A percentile compares a stretch with the other conserved stretches of the same genome.
Evolutionary conservation across 208 protist species (phyloP).

Genomic region (Leishmania braziliensis): DNA sequence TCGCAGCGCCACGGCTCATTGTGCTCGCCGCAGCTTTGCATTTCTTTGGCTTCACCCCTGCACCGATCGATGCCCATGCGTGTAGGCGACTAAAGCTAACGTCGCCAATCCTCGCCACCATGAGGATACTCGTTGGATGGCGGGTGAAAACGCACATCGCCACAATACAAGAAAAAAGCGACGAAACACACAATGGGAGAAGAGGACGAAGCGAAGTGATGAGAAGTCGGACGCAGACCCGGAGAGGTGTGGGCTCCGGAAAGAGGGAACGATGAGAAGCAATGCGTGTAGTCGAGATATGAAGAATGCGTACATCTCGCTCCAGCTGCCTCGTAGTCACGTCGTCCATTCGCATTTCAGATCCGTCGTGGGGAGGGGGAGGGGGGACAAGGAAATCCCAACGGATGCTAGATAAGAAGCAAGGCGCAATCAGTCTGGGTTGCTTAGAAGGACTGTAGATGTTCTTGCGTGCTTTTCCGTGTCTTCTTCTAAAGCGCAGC

Average conservation of each 20-base stretch:
- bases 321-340: neutral
- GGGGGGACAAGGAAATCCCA: neutral
- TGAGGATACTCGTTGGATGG: neutral
- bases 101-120: neutral
- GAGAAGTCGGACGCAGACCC: neutral
- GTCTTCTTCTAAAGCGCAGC: neutral
- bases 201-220: neutral
- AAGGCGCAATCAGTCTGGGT: no score
- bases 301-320: neutral
- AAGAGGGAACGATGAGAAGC: neutral
- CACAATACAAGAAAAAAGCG: neutral
- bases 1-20: slow-evolving; percentile 6
- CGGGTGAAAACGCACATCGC: neutral
- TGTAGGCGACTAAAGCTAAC: no score
- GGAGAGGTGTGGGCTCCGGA: neutral
- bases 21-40: neutral
- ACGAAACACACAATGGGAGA: neutral
- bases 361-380: neutral
- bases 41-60: neutral
- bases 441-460: neutral
- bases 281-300: neutral
- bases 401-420: neutral
- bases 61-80: neutral
- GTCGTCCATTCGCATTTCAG: neutral
- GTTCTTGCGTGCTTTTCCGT: neutral